Evolutionary conservation across 345 rosid genomes (phyloP).

Genomic region (Reutealis trisperma): DNA sequence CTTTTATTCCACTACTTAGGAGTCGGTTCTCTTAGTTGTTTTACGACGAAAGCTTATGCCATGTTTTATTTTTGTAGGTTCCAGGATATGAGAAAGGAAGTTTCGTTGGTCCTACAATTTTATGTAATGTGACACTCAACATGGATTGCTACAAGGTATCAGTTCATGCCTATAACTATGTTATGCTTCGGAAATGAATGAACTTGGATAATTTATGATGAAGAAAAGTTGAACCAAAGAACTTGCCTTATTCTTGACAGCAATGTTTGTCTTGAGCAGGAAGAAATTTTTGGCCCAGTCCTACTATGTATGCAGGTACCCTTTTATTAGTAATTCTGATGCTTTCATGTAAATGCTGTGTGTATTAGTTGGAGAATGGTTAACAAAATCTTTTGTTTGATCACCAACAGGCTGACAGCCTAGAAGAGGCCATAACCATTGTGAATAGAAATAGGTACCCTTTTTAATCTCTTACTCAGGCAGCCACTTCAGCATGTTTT

Average conservation of each 20-base stretch:
- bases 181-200: slow-evolving; percentile 14
- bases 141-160: slow-evolving; percentile 49
- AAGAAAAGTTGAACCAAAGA: slow-evolving; percentile 33
- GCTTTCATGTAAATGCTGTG: neutral
- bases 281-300: slow-evolving; percentile 50
- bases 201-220: slow-evolving; percentile 23
- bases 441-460: slow-evolving; percentile 41
- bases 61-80: slow-evolving; percentile 30
- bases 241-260: slow-evolving; percentile 32
- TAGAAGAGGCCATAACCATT: slow-evolving; percentile 44
- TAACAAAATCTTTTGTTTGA: slow-evolving; percentile 11
- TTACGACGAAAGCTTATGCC: neutral
- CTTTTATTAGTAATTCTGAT: slow-evolving; percentile 6
- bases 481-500: slow-evolving; percentile 11
- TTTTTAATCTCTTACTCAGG: slow-evolving; percentile 10
- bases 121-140: slow-evolving; percentile 36
- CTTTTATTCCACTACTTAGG: slow-evolving; percentile 7
- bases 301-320: slow-evolving; percentile 49
- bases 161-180: neutral
- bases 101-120: slow-evolving; percentile 47
- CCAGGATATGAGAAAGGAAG: slow-evolving; percentile 48
- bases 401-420: slow-evolving; percentile 38
- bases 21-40: neutral
- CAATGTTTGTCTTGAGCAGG: slow-evolving; percentile 46
- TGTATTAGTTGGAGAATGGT: slow-evolving; percentile 11